Evolutionary conservation across 495 filamentous ascomycete genomes (phyloP).

Genomic region (Darksidea phi): DNA sequence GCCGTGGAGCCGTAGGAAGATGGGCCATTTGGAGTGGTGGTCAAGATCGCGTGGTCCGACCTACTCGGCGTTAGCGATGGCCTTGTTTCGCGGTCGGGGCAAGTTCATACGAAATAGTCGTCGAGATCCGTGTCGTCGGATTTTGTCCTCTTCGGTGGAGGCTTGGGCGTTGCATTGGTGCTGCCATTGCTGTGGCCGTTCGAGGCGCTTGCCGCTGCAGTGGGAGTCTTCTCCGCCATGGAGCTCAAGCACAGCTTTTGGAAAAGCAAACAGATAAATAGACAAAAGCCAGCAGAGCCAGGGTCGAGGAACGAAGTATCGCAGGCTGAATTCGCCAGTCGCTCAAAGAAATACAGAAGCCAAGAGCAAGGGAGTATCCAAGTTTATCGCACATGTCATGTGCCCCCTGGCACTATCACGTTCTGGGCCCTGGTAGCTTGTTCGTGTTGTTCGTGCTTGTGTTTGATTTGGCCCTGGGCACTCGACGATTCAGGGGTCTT

Average conservation of each 20-base stretch:
- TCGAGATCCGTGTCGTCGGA: slow-evolving; percentile 18
- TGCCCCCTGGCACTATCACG: no score
- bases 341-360: no score
- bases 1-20: slow-evolving; percentile 33
- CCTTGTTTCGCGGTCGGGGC: not conserved
- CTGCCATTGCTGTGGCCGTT: not conserved
- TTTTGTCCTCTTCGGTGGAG: not conserved
- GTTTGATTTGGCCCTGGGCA: not conserved
- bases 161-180: not conserved
- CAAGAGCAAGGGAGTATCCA: no score
- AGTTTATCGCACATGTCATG: no score
- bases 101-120: slow-evolving; percentile 16
- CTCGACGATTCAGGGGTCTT: not conserved
- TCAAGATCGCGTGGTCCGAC: slow-evolving; percentile 32
- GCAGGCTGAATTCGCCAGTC: no score
- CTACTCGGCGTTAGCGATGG: slow-evolving; percentile 7
- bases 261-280: no score
- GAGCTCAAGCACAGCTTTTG: not conserved
- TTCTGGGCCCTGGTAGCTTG: not conserved
- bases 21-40: slow-evolving; percentile 35
- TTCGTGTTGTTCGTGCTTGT: not conserved
- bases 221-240: not conserved
- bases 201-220: not conserved
- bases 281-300: no score
- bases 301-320: no score